A percentile compares a stretch with the other conserved stretches of the same genome.
Conservation (phyloP, 441 rosid species). For the Pelargonium citronellum region DNA sequence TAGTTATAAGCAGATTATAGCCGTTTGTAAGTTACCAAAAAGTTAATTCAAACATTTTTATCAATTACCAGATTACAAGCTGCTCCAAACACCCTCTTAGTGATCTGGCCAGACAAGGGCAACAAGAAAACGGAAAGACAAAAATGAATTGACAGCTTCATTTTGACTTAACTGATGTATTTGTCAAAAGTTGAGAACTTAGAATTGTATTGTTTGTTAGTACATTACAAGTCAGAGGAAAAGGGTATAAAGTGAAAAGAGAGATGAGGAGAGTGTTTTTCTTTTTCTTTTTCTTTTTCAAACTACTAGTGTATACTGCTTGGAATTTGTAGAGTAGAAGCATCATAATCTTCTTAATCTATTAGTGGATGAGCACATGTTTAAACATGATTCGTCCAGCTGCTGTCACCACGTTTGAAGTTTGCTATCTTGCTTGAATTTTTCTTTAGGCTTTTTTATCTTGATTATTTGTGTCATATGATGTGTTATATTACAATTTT, state of each 20-base stretch:
- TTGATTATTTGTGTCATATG: background rate
- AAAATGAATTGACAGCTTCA: background rate
- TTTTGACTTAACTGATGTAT: background rate
- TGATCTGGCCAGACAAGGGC: background rate
- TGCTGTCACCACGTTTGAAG: too few species aligned
- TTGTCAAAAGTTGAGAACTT: background rate
- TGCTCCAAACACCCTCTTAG: too few species aligned
- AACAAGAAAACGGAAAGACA: background rate
- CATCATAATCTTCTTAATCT: too few species aligned
- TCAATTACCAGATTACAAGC: too few species aligned
- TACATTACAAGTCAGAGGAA: too few species aligned
- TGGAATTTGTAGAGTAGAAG: background rate
- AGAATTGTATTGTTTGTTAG: too few species aligned
- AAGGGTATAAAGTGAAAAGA: background rate
- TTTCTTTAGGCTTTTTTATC: background rate
- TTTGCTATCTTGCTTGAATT: background rate
- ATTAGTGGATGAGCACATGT: too few species aligned
- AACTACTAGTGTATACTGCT: background rate
- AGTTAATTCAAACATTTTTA: too few species aligned
- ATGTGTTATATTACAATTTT: background rate
- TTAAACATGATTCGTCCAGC: background rate
- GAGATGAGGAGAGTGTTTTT: background rate
- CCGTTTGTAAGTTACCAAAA: too few species aligned
- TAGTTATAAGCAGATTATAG: too few species aligned
- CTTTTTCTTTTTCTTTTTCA: too few species aligned